Evolutionary conservation across 208 protist species (phyloP), one percentile per base, ranked within the genome.

Genomic region (Acanthamoeba polyphaga): DNA sequence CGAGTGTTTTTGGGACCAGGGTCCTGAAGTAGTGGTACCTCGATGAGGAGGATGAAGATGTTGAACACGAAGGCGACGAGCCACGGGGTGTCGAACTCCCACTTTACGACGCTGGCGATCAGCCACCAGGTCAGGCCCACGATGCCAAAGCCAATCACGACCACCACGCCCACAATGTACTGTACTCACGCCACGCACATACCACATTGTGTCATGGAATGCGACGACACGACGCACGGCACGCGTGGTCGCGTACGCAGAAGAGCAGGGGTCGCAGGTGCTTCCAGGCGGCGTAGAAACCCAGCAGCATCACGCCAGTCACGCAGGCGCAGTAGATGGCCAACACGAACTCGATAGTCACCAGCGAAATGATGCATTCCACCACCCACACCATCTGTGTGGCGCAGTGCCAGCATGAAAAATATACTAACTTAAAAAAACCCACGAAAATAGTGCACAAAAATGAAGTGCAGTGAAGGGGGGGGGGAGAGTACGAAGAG

Each of bases 321-420:
- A 80, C 72, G 72, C 72, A 80, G 24, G 32, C 72, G 72, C 72
- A 80, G 38, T 80, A 80, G 34, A 80, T 32, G 72, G 72, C 72
- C 72, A 80, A 29, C 29, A 80, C 72, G 72, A 80, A 34, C 72
- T 80, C 72, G 1, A 80, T 2, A 8, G 72, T 80, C 15, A 51
- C 72, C 34, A 80, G 10, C 29, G 72, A 38, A 22, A 29, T 29
- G 72, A 80, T 80, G 38, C 34, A 51, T 29, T 80, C 72, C 38
- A 49, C 72, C 29, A 46, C 72, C 72, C 72, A 80, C 29, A 80
- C 72, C 29, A 80, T 27, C 72, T 80, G 68, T 51, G 68, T 38
- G 32, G 27, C 27, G 2, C 34, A 49, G 3, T 49, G 46, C 46
- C 46, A 49, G 3, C 38, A 43, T 60, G 0, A 22, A 60, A 2